These are phyloP conservation scores for Rugonectria rugulosa DNA, from an alignment of 2,329 filamentous ascomycete species.

Conservation along the genomic window DNA sequence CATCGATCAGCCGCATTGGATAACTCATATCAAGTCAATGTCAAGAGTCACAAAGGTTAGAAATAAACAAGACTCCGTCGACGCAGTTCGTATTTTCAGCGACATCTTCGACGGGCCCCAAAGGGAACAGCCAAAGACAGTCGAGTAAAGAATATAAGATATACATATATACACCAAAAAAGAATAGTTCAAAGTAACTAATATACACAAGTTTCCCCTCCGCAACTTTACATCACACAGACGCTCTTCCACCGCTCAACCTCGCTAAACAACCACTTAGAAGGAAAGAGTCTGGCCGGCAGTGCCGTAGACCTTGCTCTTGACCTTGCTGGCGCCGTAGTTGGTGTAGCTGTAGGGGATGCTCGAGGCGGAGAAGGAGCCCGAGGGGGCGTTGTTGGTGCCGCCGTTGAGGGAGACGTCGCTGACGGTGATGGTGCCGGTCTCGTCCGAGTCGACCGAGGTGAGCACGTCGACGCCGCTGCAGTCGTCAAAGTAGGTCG, in stretches of 20 bases:
- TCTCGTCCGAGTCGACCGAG: constrained; percentile 50
- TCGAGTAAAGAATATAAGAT: not conserved
- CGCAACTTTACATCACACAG: too few species aligned
- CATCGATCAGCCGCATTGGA: too few species aligned
- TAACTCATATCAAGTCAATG: not conserved
- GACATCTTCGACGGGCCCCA: not conserved
- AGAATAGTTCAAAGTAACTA: not conserved
- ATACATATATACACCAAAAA: not conserved
- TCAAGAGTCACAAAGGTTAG: too few species aligned
- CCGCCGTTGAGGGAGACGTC: constrained; percentile 53
- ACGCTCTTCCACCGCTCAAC: not conserved
- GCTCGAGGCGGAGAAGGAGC: constrained; percentile 59
- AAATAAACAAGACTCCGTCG: not conserved
- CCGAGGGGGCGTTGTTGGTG: constrained; percentile 50
- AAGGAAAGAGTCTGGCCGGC: constrained; percentile 50
- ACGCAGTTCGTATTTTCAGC: not conserved
- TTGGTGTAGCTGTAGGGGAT: constrained; percentile 58
- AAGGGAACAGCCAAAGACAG: not conserved
- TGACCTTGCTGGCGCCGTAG: constrained; percentile 57
- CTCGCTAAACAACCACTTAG: constrained; percentile 28
- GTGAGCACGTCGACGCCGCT: constrained; percentile 41
- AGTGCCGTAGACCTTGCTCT: constrained; percentile 49
- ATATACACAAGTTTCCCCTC: too few species aligned
- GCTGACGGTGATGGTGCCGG: constrained; percentile 50
- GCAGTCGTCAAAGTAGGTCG: constrained; percentile 56